A percentile compares a stretch with the other conserved stretches of the same genome.
Evolutionary conservation across 805 yeast genomes (phyloP).

Genomic region (Pichia scutulata): DNA sequence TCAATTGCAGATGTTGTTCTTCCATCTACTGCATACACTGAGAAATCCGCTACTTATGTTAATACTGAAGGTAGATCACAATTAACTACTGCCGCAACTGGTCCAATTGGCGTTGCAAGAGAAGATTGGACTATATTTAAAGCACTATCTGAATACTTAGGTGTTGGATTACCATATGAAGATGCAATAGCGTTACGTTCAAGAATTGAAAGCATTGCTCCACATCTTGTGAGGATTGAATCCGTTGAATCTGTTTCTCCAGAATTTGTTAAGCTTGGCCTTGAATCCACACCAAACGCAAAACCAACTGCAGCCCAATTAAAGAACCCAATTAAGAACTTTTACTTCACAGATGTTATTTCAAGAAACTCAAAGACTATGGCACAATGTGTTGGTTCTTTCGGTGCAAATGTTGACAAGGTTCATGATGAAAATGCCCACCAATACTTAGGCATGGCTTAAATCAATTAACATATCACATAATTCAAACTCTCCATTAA

Average conservation of each 20-base stretch:
- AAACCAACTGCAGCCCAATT: slow-evolving; percentile 37
- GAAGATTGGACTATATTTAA: slow-evolving; percentile 87
- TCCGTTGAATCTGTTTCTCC: slow-evolving; percentile 59
- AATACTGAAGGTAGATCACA: slow-evolving; percentile 90
- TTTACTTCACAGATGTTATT: slow-evolving; percentile 82
- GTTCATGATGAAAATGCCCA: slow-evolving; percentile 39
- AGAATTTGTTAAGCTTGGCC: slow-evolving; percentile 50
- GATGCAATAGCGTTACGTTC: slow-evolving; percentile 58
- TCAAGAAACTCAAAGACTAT: slow-evolving; percentile 84
- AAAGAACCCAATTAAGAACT: slow-evolving; percentile 69
- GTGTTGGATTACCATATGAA: slow-evolving; percentile 67
- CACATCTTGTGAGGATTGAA: slow-evolving; percentile 71
- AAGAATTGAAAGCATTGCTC: slow-evolving; percentile 71
- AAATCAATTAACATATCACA: neutral
- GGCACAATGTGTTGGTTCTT: slow-evolving; percentile 76
- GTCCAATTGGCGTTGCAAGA: slow-evolving; percentile 83
- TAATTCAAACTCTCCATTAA: neutral
- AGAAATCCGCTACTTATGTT: slow-evolving; percentile 75
- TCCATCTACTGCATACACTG: slow-evolving; percentile 87
- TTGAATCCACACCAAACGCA: slow-evolving; percentile 33
- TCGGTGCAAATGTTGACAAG: slow-evolving; percentile 61
- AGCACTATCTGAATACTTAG: slow-evolving; percentile 74
- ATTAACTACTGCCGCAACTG: slow-evolving; percentile 76
- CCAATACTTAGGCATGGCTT: slow-evolving; percentile 27
- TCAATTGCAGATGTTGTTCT: slow-evolving; percentile 79